A percentile compares a stretch with the other conserved stretches of the same genome.
These are phyloP conservation scores for Mortierella sp. DNA, from an alignment of 371 early-diverging fungal genomes.

Conservation along the genomic window DNA sequence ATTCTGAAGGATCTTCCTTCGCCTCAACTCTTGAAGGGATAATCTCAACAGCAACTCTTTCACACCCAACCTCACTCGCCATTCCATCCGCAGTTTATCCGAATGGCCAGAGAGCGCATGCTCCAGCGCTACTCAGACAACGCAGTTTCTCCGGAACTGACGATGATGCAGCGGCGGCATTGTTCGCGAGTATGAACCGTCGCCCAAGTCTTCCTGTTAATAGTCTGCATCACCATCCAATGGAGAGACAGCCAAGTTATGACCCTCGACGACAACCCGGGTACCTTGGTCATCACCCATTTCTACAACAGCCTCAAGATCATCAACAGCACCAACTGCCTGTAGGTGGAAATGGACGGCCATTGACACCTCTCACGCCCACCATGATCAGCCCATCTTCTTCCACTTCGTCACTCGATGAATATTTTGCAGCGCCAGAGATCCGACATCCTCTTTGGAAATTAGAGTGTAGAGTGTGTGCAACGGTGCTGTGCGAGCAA, in stretches of 20 bases:
- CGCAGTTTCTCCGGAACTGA: neutral
- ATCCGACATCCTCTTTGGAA: conserved; percentile 22
- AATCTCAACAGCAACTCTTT: neutral
- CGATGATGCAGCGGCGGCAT: neutral
- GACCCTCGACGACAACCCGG: conserved; percentile 22
- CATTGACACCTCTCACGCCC: conserved; percentile 11
- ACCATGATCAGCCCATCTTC: neutral
- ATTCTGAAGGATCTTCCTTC: neutral
- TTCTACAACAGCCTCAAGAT: neutral
- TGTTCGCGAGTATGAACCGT: neutral
- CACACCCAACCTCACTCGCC: neutral
- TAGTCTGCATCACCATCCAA: conserved; percentile 17
- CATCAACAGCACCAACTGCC: neutral
- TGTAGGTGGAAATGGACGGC: neutral
- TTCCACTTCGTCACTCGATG: neutral
- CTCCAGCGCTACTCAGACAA: neutral
- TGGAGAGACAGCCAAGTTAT: conserved; percentile 20
- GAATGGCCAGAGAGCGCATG: neutral
- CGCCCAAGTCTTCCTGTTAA: conserved; percentile 9
- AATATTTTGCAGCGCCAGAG: neutral
- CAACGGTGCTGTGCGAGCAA: conserved; percentile 11
- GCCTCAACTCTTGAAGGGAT: neutral
- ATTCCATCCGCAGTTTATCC: neutral
- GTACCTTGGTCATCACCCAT: conserved; percentile 2
- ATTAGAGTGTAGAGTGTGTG: conserved; percentile 17